Evolutionary conservation across 208 protist species (phyloP).

Genomic region (Wallacemonas sp.): DNA sequence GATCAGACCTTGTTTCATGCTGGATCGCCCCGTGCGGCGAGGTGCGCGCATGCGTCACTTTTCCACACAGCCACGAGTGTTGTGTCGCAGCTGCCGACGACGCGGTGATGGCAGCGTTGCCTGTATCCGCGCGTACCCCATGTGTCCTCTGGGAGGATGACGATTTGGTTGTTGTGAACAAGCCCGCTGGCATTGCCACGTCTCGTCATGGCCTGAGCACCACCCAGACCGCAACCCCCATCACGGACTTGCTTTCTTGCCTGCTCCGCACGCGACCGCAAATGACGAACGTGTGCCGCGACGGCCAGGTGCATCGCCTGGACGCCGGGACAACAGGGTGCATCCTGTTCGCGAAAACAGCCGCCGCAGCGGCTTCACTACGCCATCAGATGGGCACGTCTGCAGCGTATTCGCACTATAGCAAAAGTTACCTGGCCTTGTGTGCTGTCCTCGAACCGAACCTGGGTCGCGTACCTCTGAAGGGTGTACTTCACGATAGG

Average conservation of each 20-base stretch:
- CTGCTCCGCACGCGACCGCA: conserved; percentile 23
- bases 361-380: conserved; percentile 49
- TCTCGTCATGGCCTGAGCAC: conserved; percentile 73
- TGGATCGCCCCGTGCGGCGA: conserved; percentile 37
- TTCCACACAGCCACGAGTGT: conserved; percentile 67
- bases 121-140: not conserved
- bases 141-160: conserved; percentile 69
- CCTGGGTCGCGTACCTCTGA: conserved; percentile 42
- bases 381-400: conserved; percentile 82
- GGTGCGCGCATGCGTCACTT: conserved; percentile 47
- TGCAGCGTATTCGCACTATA: conserved; percentile 53
- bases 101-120: not conserved
- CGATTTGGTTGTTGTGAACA: conserved; percentile 73
- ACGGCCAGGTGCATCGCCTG: conserved; percentile 84
- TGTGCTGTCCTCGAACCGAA: conserved; percentile 74
- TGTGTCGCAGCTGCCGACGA: conserved; percentile 25
- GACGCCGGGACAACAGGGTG: conserved; percentile 79
- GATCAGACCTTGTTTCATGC: conserved; percentile 17
- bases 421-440: conserved; percentile 74
- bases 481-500: conserved; percentile 45
- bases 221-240: conserved; percentile 33
- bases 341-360: conserved; percentile 68
- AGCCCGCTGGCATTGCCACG: conserved; percentile 70
- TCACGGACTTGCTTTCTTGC: conserved; percentile 53
- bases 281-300: conserved; percentile 38